A percentile compares a stretch with the other conserved stretches of the same genome.
Conservation (phyloP, 768 basidiomycete species). For the Serpula lacrymans region DNA sequence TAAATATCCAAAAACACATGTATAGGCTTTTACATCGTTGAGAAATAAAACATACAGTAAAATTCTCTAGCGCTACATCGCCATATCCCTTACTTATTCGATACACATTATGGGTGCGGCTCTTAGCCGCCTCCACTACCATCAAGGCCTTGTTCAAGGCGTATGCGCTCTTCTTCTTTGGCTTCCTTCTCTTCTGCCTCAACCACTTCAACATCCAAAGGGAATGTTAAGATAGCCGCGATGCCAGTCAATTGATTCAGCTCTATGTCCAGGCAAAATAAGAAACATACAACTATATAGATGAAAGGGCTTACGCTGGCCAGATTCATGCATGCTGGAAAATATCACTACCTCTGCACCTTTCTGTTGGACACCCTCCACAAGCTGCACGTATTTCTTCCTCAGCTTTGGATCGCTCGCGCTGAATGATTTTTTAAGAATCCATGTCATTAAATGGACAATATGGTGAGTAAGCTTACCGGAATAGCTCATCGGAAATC, state of each 20-base stretch:
- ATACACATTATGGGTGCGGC: too few species aligned
- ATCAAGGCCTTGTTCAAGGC: too few species aligned
- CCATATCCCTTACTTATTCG: too few species aligned
- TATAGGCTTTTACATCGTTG: too few species aligned
- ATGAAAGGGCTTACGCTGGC: constrained; percentile 70
- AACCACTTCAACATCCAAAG: constrained; percentile 91
- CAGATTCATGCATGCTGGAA: constrained; percentile 99
- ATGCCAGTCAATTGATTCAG: constrained; percentile 95
- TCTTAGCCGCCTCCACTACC: too few species aligned
- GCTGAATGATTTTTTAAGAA: constrained; percentile 35
- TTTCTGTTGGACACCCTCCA: constrained; percentile 83
- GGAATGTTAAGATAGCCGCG: constrained; percentile 94
- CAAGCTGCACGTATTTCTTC: constrained; percentile 82
- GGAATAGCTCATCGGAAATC: constrained; percentile 93
- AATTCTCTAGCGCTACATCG: too few species aligned
- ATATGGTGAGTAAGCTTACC: constrained; percentile 42
- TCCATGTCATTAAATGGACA: neutral
- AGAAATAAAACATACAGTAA: too few species aligned
- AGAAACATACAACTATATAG: neutral
- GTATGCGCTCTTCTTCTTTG: constrained; percentile 44
- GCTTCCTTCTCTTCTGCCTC: constrained; percentile 88
- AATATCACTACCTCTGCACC: constrained; percentile 96
- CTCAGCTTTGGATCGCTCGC: constrained; percentile 75
- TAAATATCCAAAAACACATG: too few species aligned
- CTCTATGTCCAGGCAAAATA: constrained; percentile 45